Conservation (phyloP, 805 yeast genomes). For the Zygosaccharomyces lentus region DNA sequence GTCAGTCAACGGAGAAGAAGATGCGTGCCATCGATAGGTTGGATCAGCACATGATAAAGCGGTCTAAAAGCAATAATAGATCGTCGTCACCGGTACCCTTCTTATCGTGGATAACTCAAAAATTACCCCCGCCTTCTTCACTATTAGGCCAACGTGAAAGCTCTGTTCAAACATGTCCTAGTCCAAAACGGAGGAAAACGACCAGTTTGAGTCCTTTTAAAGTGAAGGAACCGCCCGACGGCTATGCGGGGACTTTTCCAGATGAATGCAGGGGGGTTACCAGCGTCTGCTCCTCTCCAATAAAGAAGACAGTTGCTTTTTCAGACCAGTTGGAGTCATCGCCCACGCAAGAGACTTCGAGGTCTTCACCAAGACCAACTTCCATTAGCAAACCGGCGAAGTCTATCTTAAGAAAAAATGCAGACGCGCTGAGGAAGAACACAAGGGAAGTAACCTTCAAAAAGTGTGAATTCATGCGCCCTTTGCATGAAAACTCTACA, state of each 20-base stretch:
- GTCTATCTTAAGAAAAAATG: conserved; percentile 26
- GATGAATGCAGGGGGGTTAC: background rate
- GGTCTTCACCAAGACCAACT: conserved; percentile 23
- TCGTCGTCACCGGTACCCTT: conserved; percentile 8
- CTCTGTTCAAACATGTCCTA: conserved; percentile 18
- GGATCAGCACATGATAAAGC: conserved; percentile 25
- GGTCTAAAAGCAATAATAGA: conserved; percentile 8
- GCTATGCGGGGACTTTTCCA: background rate
- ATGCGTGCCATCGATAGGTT: conserved; percentile 25
- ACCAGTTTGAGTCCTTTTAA: conserved; percentile 9
- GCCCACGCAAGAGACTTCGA: conserved; percentile 16
- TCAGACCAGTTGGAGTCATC: conserved; percentile 31
- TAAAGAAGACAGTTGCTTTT: conserved; percentile 29
- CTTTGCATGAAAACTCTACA: background rate
- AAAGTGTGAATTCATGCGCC: conserved; percentile 2
- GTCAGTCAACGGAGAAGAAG: conserved; percentile 8
- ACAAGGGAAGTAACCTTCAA: conserved; percentile 2
- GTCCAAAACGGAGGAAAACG: conserved; percentile 22
- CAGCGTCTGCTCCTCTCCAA: conserved; percentile 18
- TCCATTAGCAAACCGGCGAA: conserved; percentile 23
- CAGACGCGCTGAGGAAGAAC: conserved; percentile 2
- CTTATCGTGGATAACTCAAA: conserved; percentile 8
- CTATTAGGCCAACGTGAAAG: background rate
- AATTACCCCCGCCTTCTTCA: conserved; percentile 9
- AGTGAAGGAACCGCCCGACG: background rate